Base-by-base conservation (phyloP, 192 early-diverging fungal genomes). In the Backusella mclennaniae region DNA sequence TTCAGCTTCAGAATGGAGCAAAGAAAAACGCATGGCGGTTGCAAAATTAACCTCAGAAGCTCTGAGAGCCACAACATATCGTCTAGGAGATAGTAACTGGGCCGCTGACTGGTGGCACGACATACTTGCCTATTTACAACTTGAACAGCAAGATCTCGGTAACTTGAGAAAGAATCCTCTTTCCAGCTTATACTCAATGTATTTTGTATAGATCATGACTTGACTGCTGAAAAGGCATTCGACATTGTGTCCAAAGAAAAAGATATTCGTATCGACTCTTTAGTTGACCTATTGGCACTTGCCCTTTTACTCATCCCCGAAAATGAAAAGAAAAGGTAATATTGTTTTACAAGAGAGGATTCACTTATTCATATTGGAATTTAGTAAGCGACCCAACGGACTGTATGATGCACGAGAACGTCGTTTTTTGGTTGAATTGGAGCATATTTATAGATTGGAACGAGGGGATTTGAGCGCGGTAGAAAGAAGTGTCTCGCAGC, bases 361-460 rank as follows among this genome's bases (percentile, higher is more conserved):
- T 33, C 33, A 3, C 33, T 33, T 33, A 3, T 33, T 33, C 2
- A 33, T 33, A 33, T 2, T 33, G 1, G 2, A 33, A 33, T 33
- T 1, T 33, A 56, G 11, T 52, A 31, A 29, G 74, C 44, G 53
- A 17, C 73, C 35, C 29, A 52, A 8, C 56, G 26, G n/a, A 66
- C 41, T 52, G 0, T 90, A 90, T 74, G 89, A 90, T 69, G 77
- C 89, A 14, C 74, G 89, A 12, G 79, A 86, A 17, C 79, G 89
- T 35, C 79, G 80, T 0, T 72, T 88, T 26, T 73, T 88, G 15
- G 84, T 87, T 26, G 66, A 69, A 12, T 73, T 88, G 76, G 82
- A 81, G 26, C 52, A 79, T 19, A 66, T 76, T 35, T 67, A 88
- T 33, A 38, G 71, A 5, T 66, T 88, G 21, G 73, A 79, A 1